Percentiles rank a stretch among this genome's conserved stretches.
Evolutionary conservation across 176 grass and related monocot genomes (phyloP).

Genomic region (Poa annua): DNA sequence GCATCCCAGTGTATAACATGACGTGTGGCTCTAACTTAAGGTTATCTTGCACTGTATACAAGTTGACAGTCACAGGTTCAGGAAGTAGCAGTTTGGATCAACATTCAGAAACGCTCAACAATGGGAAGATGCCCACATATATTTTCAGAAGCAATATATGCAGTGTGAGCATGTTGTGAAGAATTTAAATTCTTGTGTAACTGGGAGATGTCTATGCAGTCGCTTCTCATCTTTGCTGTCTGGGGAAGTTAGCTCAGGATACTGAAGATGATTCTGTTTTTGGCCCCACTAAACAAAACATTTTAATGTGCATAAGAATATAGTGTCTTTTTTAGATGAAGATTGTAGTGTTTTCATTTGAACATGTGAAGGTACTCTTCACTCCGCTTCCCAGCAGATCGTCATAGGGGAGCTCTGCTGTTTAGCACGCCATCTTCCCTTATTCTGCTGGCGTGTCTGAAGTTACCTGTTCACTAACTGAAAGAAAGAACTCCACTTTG

Average conservation of each 20-base stretch:
- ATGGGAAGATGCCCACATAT: background rate
- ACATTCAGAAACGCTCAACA: background rate
- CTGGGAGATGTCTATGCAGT: background rate
- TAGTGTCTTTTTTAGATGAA: no score
- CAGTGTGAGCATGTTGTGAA: background rate
- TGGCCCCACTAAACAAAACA: no score
- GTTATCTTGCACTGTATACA: slow-evolving; percentile 11
- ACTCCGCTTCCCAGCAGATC: background rate
- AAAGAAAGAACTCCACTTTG: background rate
- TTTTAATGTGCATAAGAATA: no score
- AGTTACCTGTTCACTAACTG: background rate
- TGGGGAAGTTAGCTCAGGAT: background rate
- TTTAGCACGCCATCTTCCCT: background rate
- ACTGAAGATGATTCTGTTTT: no score
- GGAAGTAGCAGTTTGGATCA: background rate
- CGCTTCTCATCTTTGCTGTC: background rate
- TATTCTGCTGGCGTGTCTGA: slow-evolving; percentile 1
- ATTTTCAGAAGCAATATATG: background rate
- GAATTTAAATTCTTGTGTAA: slow-evolving; percentile 3
- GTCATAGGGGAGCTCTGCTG: background rate
- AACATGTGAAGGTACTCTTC: background rate
- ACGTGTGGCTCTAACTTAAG: slow-evolving; percentile 15
- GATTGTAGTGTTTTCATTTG: background rate
- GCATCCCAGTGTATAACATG: background rate
- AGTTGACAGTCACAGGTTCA: slow-evolving; percentile 12